Conservation (phyloP, 129 eudicot genomes). For the Daucus carota region DNA sequence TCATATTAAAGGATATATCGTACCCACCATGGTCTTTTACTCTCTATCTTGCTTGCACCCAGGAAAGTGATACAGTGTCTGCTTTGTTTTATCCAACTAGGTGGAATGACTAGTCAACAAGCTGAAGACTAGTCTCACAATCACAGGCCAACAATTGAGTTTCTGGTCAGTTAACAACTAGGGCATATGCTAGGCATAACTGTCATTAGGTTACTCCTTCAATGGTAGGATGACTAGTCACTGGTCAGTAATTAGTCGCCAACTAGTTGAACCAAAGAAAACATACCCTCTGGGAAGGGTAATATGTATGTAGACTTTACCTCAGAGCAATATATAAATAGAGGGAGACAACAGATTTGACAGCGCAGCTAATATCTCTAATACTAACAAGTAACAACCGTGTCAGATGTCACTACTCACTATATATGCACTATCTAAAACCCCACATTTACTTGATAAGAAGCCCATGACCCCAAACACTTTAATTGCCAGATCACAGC, state of each 20-base stretch:
- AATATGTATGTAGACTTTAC: background rate
- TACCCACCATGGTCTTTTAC: background rate
- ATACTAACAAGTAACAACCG: too few relatives aligned
- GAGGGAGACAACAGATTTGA: background rate
- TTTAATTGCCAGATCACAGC: background rate
- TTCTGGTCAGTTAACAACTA: too few relatives aligned
- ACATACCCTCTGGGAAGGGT: background rate
- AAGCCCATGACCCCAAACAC: background rate
- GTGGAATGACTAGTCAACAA: background rate
- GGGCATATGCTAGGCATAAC: background rate
- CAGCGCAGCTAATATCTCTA: background rate
- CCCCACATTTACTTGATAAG: background rate
- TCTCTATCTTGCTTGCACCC: background rate
- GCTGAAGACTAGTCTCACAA: background rate
- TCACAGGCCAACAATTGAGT: background rate
- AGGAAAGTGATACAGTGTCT: background rate
- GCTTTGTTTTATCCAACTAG: background rate
- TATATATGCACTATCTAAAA: background rate
- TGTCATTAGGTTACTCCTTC: background rate
- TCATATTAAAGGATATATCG: background rate
- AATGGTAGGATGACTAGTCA: background rate
- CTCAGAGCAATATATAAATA: background rate
- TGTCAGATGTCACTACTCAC: background rate
- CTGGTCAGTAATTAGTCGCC: background rate
- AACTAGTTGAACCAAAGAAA: background rate